Evolutionary conservation across 352 stramenopile genomes (phyloP).

Genomic region (Pythium biforme): DNA sequence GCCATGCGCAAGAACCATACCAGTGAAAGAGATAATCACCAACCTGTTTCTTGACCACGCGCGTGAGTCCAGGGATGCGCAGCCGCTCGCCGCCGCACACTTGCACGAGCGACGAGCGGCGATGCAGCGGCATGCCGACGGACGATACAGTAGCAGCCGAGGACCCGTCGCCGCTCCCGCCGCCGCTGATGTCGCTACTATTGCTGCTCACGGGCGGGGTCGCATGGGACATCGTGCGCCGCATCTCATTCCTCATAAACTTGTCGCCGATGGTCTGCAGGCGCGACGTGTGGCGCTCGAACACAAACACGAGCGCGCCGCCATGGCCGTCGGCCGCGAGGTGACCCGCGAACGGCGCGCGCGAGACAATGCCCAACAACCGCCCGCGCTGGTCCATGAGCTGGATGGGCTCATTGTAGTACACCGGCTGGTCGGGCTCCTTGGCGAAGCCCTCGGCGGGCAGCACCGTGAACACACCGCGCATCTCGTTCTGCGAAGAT

Average conservation of each 20-base stretch:
- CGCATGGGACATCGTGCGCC: constrained; percentile 2
- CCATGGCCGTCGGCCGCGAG: constrained; percentile 34
- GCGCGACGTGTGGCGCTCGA: constrained; percentile 26
- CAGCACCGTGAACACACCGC: constrained; percentile 37
- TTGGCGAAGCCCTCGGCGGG: constrained; percentile 43
- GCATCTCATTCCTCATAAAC: constrained; percentile 8
- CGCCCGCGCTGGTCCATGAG: constrained; percentile 35
- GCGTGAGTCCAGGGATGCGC: constrained; percentile 30
- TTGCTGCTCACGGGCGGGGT: neutral
- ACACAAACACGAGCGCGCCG: constrained; percentile 36
- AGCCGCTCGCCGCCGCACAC: constrained; percentile 37
- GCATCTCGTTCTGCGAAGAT: constrained; percentile 2
- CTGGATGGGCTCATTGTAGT: constrained; percentile 42
- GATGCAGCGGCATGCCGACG: neutral
- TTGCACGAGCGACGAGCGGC: constrained; percentile 26
- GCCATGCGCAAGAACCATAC: too few relatives aligned
- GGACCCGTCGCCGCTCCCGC: neutral
- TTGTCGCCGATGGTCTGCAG: neutral
- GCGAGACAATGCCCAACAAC: constrained; percentile 30
- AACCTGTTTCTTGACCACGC: constrained; percentile 28
- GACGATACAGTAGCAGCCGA: too few relatives aligned
- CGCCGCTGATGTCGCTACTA: neutral
- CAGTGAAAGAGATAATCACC: too few relatives aligned
- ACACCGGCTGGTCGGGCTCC: constrained; percentile 35
- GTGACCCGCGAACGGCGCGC: constrained; percentile 30